These are phyloP conservation scores for Carnegiea gigantea DNA, from an alignment of 179 eudicot species.

Conservation along the genomic window DNA sequence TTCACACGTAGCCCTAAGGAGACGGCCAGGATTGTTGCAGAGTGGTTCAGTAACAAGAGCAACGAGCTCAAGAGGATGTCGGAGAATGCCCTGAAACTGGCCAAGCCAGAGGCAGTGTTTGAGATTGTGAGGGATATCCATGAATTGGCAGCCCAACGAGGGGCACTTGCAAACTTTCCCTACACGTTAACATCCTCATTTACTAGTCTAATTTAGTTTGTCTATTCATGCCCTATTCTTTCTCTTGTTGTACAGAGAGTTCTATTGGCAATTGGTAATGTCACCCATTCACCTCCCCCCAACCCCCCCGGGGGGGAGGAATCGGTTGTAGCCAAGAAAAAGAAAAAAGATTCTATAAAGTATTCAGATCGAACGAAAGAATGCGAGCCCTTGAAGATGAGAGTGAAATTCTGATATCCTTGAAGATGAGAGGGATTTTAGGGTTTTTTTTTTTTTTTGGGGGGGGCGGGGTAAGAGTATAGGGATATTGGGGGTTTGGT, in stretches of 20 bases:
- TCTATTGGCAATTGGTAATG: constrained; percentile 6
- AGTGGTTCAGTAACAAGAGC: constrained; percentile 71
- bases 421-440: not conserved
- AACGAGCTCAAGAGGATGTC: constrained; percentile 77
- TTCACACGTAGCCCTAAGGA: constrained; percentile 82
- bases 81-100: constrained; percentile 71
- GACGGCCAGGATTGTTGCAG: constrained; percentile 73
- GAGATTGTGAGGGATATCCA: constrained; percentile 90
- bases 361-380: not conserved
- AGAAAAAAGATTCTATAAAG: not conserved
- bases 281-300: not conserved
- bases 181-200: constrained; percentile 74
- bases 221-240: not conserved
- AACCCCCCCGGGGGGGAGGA: too few relatives aligned
- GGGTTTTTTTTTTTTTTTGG: not conserved
- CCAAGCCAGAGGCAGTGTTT: constrained; percentile 90
- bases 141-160: constrained; percentile 69
- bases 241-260: constrained; percentile 28
- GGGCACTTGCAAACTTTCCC: constrained; percentile 61
- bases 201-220: constrained; percentile 55
- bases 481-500: not conserved
- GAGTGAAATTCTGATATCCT: not conserved
- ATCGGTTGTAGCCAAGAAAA: not conserved
- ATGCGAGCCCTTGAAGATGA: not conserved
- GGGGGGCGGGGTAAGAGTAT: too few relatives aligned